Conservation (phyloP, 441 rosid genomes). For the Hura crepitans region DNA sequence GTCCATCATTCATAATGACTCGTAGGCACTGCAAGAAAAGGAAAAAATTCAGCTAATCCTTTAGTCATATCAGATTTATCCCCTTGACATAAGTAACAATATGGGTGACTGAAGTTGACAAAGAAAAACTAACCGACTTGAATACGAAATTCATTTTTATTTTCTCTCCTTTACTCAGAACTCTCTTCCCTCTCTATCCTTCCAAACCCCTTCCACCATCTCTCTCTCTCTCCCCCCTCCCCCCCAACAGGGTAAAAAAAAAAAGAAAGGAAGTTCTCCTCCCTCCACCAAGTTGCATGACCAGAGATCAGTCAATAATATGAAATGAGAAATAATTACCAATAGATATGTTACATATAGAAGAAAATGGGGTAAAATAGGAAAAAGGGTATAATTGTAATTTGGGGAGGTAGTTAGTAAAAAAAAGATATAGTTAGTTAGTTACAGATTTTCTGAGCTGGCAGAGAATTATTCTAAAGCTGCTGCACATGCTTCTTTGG, state of each 20-base stretch:
- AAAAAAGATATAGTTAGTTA: no score
- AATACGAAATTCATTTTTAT: neutral
- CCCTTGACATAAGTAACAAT: neutral
- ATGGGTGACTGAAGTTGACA: neutral
- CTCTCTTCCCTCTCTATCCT: no score
- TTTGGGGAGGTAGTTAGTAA: no score
- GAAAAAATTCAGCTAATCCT: slow-evolving; percentile 16
- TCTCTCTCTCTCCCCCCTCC: neutral
- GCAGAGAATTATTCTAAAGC: no score
- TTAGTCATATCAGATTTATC: neutral
- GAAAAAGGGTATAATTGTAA: no score
- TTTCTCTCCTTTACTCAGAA: neutral
- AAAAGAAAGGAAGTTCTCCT: no score
- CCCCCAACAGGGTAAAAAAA: no score
- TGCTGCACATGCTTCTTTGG: no score
- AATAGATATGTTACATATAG: neutral
- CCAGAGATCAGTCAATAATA: neutral
- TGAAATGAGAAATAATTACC: neutral
- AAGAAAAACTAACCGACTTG: neutral
- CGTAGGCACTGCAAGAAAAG: slow-evolving; percentile 63
- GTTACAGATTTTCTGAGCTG: no score
- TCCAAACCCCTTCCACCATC: neutral
- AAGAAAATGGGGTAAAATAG: no score
- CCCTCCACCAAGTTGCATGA: neutral
- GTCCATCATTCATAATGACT: slow-evolving; percentile 89